Base-by-base conservation (phyloP, 2,329 filamentous ascomycete species). In the Hymenoscyphus scutula region DNA sequence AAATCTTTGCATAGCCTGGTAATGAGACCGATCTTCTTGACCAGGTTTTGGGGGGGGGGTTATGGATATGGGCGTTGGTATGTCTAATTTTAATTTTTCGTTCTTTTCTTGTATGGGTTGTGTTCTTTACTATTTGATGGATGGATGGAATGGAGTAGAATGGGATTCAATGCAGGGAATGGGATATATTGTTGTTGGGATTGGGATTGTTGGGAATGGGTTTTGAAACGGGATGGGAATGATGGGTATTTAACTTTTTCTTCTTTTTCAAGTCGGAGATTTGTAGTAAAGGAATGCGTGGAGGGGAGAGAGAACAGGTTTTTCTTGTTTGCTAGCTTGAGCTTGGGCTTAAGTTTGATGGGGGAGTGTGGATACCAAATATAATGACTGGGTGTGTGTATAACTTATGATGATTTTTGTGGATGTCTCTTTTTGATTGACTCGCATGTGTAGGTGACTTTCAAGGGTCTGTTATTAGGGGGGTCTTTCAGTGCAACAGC, bases 1-100 rank as follows among this genome's bases (percentile, higher is more conserved):
- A 25, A 51, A 51, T 25, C 45, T 51, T 51, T 51, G 45, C 45
- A 51, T 51, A 51, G n/a, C 19, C 45, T 51, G 45, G 19, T 51
- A 51, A 25, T 51, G 19, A 19, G 23, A 25, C 23, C 45, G 23
- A 51, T 51, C 19, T 51, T 51, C 19, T 37, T 29, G 19, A 25
- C 45, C 45, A 51, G 19, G 45, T 51, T 51, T 29, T n/a, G n/a
- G n/a, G 27, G 27, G 11, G 23, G 45, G 45, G 45, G 45, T 25
- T 27, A 51, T 25, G 45, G 19, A 23, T 23, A 51, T 37, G 23
- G 45, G 45, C 45, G 45, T 25, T 51, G 19, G 45, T 11, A n/a
- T 51, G 8, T 23, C 11, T 45, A 5, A 19, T 8, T 25, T 51
- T 13, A 13, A 25, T 13, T 25, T 27, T 4, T 51, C 25, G 25